These are phyloP conservation scores for Phyllosticta capitalensis DNA, from an alignment of 2,329 filamentous ascomycete species.

Conservation along the genomic window DNA sequence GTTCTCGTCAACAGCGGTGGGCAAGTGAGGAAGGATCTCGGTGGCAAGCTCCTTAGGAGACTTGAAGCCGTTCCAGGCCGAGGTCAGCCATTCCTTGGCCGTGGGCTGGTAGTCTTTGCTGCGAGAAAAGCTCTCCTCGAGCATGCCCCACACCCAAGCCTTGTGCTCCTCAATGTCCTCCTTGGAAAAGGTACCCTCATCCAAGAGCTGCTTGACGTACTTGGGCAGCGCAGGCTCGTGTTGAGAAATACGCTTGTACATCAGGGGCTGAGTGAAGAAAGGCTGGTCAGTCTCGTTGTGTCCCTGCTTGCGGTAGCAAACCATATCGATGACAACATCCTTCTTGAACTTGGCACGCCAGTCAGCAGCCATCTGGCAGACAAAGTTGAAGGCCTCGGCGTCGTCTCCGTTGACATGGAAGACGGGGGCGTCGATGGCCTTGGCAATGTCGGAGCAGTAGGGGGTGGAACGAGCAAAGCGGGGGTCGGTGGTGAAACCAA, in stretches of 20 bases:
- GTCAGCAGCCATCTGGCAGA: slow-evolving; percentile 92
- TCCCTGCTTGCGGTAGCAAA: slow-evolving; percentile 97
- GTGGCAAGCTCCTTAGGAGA: slow-evolving; percentile 94
- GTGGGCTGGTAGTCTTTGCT: slow-evolving; percentile 97
- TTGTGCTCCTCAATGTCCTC: slow-evolving; percentile 98
- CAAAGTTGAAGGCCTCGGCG: slow-evolving; percentile 95
- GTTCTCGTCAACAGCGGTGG: slow-evolving; percentile 67
- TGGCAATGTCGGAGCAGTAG: slow-evolving; percentile 98
- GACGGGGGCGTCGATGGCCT: slow-evolving; percentile 94
- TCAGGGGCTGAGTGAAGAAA: slow-evolving; percentile 97
- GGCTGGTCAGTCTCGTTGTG: slow-evolving; percentile 99
- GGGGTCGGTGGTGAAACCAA: slow-evolving; percentile 97
- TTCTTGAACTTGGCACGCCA: slow-evolving; percentile 99
- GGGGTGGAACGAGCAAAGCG: slow-evolving; percentile 94
- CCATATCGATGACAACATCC: slow-evolving; percentile 94
- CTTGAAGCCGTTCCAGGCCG: slow-evolving; percentile 99
- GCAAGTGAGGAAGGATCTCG: slow-evolving; percentile 84
- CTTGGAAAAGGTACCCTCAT: slow-evolving; percentile 92
- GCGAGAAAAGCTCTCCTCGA: slow-evolving; percentile 93
- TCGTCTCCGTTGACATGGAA: slow-evolving; percentile 99
- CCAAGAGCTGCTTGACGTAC: slow-evolving; percentile 82
- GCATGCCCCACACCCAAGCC: slow-evolving; percentile 99
- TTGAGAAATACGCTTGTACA: slow-evolving; percentile 95
- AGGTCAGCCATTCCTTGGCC: slow-evolving; percentile 96
- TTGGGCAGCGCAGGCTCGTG: slow-evolving; percentile 81